Base-by-base conservation (phyloP, 176 grass and related monocot species). In the Bothriochloa decipiens region DNA sequence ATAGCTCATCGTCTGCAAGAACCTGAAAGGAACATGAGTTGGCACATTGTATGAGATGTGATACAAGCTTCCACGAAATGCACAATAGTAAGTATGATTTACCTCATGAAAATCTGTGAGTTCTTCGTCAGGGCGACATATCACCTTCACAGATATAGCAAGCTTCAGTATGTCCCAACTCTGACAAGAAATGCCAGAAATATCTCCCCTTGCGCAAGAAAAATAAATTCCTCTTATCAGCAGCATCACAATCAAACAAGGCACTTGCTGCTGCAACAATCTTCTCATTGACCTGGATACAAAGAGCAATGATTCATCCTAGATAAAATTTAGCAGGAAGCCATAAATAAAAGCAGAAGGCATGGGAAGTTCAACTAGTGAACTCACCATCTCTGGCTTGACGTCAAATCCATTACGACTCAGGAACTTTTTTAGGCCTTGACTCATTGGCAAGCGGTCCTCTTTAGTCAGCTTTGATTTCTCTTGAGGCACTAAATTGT, bases 341-440 rank as follows among this genome's bases (percentile, higher is more conserved):
- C 26, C 1, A 61, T 29, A 6, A 65, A 40, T 8, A 42, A 42
- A 42, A 42, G 26, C 26, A 65, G 11, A 65, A 65, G 16, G 26
- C 26, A 29, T 2, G 4, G 11, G 0, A 32, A 64, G 25, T 11
- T 1, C 60, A 63, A 14, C 60, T 0, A 12, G 23, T 63, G 26
- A 66, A 66, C 64, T 66, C 28, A 66, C 64, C 64, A 66, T 66
- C 64, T 66, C 28, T 33, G 64, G 64, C 7, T 66, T 66, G 64
- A 66, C 27, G 35, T 66, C 13, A 33, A 66, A 33, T 14, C 27
- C 64, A 12, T 17, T 3, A 33, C 9, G 6, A 66, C 7, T 17
- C 14, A 66, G 33, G 33, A 37, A 68, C 33, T 9, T 22, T 10
- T 1, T 20, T 18, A 68, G 29, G 6, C 65, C 32, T 35, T 20